Conservation (phyloP, 495 filamentous ascomycete genomes). For the Podospora fimiseda region DNA sequence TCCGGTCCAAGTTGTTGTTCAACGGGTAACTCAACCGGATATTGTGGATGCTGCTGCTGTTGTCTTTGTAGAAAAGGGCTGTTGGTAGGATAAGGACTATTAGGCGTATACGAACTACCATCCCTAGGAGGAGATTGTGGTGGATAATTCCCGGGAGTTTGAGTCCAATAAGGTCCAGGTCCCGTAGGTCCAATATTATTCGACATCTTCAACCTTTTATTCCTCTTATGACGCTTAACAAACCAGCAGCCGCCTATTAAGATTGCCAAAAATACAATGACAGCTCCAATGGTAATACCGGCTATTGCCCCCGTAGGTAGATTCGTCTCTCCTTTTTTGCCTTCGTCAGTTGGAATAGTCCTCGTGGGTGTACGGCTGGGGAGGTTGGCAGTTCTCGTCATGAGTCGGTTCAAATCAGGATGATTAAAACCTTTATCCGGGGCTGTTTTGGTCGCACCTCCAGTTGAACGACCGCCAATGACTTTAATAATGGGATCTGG, state of each 20-base stretch:
- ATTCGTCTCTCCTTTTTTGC: too few relatives aligned
- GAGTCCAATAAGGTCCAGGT: too few relatives aligned
- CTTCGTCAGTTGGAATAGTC: conserved; percentile 11
- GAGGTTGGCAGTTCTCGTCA: conserved; percentile 24
- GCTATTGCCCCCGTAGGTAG: conserved; percentile 25
- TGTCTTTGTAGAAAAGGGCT: background rate
- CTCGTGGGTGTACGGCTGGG: conserved; percentile 20
- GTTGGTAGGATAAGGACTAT: background rate
- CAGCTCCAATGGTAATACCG: conserved; percentile 22
- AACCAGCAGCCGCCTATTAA: conserved; percentile 7
- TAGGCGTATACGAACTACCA: background rate
- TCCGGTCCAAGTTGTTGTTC: conserved; percentile 8
- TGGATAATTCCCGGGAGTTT: too few relatives aligned
- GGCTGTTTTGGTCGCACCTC: conserved; percentile 60
- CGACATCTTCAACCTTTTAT: background rate
- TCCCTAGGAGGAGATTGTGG: background rate
- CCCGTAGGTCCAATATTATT: too few relatives aligned
- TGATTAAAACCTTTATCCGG: conserved; percentile 40
- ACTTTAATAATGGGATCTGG: conserved; percentile 51
- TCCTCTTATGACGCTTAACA: conserved; percentile 10
- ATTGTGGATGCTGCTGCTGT: too few relatives aligned
- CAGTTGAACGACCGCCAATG: conserved; percentile 54
- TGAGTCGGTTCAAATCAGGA: conserved; percentile 24
- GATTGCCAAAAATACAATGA: conserved; percentile 3
- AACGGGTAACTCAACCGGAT: background rate